Evolutionary conservation across 2,329 filamentous ascomycete genomes (phyloP), one percentile per base, ranked within the genome.

Genomic region (Phialophora expanda): DNA sequence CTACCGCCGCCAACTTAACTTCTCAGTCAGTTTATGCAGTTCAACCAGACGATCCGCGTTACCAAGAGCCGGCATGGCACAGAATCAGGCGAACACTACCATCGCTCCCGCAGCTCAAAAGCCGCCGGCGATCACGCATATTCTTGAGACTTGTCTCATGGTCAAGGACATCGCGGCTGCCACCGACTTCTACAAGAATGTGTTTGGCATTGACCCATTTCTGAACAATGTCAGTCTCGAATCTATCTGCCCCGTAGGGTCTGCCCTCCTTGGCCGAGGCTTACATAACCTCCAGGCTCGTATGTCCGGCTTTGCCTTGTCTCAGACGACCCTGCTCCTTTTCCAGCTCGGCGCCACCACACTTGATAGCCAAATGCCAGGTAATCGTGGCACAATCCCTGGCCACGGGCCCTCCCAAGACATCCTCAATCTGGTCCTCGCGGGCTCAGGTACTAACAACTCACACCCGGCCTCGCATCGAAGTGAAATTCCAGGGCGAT

Each of bases 91-190:
- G 5, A 9, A 22, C 22, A 51, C 28, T 55, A 0, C 28, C 53
- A 20, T 24, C 22, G 14, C 26, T 12, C 20, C 53, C 28, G 17
- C 24, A 11, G 28, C 58, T 11, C 14, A n/a, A 9, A 51, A 28
- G 20, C 71, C 76, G 69, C 56, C 67, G 20, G 62, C 67, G 11
- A 70, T 71, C 32, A 71, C 71, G 11, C 74, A 75, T 63, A 70
- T 75, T 56, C 66, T 75, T 11, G 74, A 75, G 55, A 75, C 74
- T 24, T 70, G 69, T 61, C 69, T 75, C 12, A 74, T 75, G 58
- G 74, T 74, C 53, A 71, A 71, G 24, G 72, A 74, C 56, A 28
- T 75, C 26, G 61, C 60, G 1, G 56, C 65, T 5, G 66, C 73
- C 3, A 65, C 69, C 14, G 68, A 71, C 17, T 75, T 75, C 62